Evolutionary conservation across 2,329 filamentous ascomycete species (phyloP).

Genomic region (Calonectria pseudoturangicola): DNA sequence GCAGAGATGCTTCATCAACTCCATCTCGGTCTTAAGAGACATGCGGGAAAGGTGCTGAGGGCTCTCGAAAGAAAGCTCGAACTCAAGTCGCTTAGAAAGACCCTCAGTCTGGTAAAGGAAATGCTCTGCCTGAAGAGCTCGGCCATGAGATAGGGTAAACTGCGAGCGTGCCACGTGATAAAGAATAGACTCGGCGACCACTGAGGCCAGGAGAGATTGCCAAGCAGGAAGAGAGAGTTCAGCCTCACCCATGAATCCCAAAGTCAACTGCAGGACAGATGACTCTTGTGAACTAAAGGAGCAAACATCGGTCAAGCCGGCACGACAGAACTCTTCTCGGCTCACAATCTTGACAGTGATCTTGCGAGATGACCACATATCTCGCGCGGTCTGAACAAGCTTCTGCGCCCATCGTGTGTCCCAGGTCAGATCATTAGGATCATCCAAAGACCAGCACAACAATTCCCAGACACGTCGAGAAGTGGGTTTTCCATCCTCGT

Average conservation of each 20-base stretch:
- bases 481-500: conserved; percentile 30
- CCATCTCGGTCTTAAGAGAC: conserved; percentile 40
- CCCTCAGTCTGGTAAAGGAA: conserved; percentile 31
- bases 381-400: conserved; percentile 8
- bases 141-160: conserved; percentile 32
- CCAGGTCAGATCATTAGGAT: conserved; percentile 17
- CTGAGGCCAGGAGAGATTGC: conserved; percentile 33
- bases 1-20: conserved; percentile 42
- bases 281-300: conserved; percentile 32
- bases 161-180: conserved; percentile 40
- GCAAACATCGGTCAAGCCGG: conserved; percentile 12
- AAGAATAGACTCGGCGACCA: conserved; percentile 34
- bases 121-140: conserved; percentile 41
- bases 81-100: conserved; percentile 39
- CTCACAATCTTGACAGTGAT: conserved; percentile 36
- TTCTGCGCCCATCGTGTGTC: conserved; percentile 22
- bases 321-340: conserved; percentile 34
- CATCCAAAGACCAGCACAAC: conserved; percentile 21
- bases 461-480: conserved; percentile 20
- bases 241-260: conserved; percentile 37
- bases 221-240: conserved; percentile 35
- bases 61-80: conserved; percentile 36
- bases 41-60: conserved; percentile 31
- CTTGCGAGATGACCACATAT: conserved; percentile 27
- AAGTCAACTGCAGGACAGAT: conserved; percentile 14